Evolutionary conservation across 345 rosid species (phyloP), one percentile per base, ranked within the genome.

Genomic region (Geranium brycei): DNA sequence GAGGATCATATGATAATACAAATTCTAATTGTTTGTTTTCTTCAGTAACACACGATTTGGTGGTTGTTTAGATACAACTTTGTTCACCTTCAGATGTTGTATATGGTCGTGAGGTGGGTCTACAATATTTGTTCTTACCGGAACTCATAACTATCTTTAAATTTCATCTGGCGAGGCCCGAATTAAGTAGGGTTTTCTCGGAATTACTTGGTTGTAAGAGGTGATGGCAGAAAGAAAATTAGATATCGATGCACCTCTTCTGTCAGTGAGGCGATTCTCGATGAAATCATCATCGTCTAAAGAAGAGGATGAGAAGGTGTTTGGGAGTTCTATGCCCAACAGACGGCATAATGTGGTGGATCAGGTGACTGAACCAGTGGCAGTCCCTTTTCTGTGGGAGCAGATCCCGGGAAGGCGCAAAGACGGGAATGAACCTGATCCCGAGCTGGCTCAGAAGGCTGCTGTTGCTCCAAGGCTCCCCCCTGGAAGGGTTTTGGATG

Each of bases 341-440:
- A 70, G 77, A 41, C 69, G 67, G 65, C 69, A 57, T 55, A 67
- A 71, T 23, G 65, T 75, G 35, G 72, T 78, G 69, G 93, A 87
- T 51, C 89, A 81, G 55, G 86, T 87, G 28, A 87, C 86, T 3
- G 85, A 90, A 68, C 77, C 89, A 19, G 91, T 69, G 59, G 86
- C 96, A 7, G 91, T 93, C 65, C 97, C 99, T 71, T 93, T 93
- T 64, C 68, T 70, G 15, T 93, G 99, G 97, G 97, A 90, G 62
- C 82, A 77, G 66, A 81, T 83, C 64, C 97, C 99, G 53, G 99
- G 99, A 19, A 78, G 78, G 71, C 68, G 82, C 4, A 93, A 81
- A 67, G 74, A 71, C 18, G 51, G 19, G 31, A 62, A 65, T 11
- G 75, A 63, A 65, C 41, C 41, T 4, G 41, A 1, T 35, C 41